These are phyloP conservation scores for Stephanodiscus minutulus DNA, from an alignment of 108 stramenopile species.

Conservation along the genomic window DNA sequence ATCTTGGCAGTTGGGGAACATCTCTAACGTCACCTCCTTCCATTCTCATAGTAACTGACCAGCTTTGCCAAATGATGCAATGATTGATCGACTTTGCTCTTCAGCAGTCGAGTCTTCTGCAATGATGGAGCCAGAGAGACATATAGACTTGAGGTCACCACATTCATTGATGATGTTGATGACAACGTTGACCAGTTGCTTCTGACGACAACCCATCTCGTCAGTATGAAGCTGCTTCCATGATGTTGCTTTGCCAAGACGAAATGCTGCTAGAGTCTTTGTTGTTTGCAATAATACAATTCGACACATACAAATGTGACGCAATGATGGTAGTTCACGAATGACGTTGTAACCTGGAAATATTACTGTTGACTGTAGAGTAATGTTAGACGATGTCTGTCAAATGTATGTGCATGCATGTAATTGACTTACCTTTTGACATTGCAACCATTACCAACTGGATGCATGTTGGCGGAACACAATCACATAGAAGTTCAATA, in stretches of 20 bases:
- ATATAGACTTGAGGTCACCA: background rate
- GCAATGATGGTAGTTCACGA: background rate
- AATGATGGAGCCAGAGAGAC: background rate
- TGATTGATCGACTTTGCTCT: background rate
- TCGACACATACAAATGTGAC: slow-evolving; percentile 9
- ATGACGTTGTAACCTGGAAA: slow-evolving; percentile 5
- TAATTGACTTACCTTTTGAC: no score
- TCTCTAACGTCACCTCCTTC: background rate
- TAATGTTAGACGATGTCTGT: background rate
- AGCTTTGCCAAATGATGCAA: background rate
- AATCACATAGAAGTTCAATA: slow-evolving; percentile 10
- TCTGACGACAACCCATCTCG: slow-evolving; percentile 3
- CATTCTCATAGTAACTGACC: background rate
- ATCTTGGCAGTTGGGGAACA: background rate
- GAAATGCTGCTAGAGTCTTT: slow-evolving; percentile 16
- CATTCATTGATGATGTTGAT: background rate
- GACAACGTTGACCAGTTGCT: slow-evolving; percentile 5
- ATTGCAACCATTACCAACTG: background rate
- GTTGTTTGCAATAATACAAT: background rate
- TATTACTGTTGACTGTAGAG: background rate
- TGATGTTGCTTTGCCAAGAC: background rate
- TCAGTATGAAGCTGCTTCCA: no score
- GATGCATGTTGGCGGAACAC: slow-evolving; percentile 22
- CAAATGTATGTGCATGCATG: no score
- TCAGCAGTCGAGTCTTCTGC: background rate